phyloP scores from a whole-genome alignment of 257 asterid genomes.

The Verbascum thapsus region DNA sequence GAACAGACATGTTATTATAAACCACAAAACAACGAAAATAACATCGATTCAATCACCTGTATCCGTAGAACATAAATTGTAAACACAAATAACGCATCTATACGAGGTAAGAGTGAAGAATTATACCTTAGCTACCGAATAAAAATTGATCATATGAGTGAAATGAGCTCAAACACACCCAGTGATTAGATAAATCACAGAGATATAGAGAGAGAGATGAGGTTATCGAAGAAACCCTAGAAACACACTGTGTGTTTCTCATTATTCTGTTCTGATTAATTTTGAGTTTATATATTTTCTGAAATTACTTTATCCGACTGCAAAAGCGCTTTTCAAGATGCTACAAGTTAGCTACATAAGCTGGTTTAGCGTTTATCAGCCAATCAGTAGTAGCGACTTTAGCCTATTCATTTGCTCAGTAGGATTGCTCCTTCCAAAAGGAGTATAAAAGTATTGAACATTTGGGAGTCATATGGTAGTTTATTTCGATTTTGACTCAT shows the following conservation, averaged over 20 bases:
- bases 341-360: conserved; percentile 28
- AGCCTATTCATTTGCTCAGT: too few species aligned
- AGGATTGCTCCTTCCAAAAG: too few species aligned
- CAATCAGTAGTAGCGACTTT: too few species aligned
- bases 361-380: conserved; percentile 5
- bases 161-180: background rate
- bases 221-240: conserved; percentile 36
- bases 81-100: background rate
- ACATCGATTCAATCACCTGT: too few species aligned
- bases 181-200: background rate
- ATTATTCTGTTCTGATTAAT: too few species aligned
- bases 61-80: too few species aligned
- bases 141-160: background rate
- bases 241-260: background rate
- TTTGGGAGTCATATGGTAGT: too few species aligned
- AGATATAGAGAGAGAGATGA: too few species aligned
- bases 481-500: too few species aligned
- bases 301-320: background rate
- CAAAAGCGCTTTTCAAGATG: conserved; percentile 2
- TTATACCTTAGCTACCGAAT: conserved; percentile 13
- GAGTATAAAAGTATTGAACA: too few species aligned
- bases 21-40: too few species aligned
- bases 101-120: background rate
- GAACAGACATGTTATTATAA: too few species aligned
- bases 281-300: background rate